phyloP scores from a whole-genome alignment of 495 filamentous ascomycete species.

The Usnea hakonensis region DNA sequence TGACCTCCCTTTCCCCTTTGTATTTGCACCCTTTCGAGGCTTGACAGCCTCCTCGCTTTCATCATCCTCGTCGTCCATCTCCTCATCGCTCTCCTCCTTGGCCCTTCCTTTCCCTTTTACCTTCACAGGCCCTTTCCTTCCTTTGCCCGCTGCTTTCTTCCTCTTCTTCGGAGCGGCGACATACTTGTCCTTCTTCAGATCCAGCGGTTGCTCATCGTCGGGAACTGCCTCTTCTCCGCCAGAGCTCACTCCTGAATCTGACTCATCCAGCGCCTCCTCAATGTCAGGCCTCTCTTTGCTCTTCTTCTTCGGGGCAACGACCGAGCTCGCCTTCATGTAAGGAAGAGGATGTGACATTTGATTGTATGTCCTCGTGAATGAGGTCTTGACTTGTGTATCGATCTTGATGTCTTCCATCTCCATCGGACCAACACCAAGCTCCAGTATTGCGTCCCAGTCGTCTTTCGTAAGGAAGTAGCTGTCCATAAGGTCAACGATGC shows the following conservation, averaged over 20 bases:
- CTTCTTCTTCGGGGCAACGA: constrained; percentile 59
- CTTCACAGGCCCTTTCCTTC: constrained; percentile 37
- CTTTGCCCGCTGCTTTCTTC: constrained; percentile 30
- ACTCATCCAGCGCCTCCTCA: constrained; percentile 92
- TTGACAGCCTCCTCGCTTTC: constrained; percentile 44
- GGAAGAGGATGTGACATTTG: constrained; percentile 77
- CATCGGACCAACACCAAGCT: constrained; percentile 84
- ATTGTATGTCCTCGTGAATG: constrained; percentile 91
- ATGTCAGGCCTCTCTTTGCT: constrained; percentile 81
- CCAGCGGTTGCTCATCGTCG: constrained; percentile 61
- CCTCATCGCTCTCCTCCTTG: constrained; percentile 42
- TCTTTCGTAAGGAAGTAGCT: constrained; percentile 94
- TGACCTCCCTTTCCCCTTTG: constrained; percentile 39
- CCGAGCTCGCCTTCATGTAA: constrained; percentile 86
- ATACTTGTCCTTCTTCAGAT: constrained; percentile 92
- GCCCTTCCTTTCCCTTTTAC: constrained; percentile 49
- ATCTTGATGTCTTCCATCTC: constrained; percentile 65
- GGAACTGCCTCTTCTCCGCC: constrained; percentile 50
- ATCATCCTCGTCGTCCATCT: constrained; percentile 31
- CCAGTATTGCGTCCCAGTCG: constrained; percentile 85
- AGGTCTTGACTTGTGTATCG: constrained; percentile 73
- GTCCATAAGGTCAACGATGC: constrained; percentile 89
- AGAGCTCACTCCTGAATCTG: constrained; percentile 61
- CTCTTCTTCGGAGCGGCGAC: constrained; percentile 77
- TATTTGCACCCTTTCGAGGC: constrained; percentile 43